These are phyloP conservation scores for Eutrema salsugineum DNA, from an alignment of 441 rosid species.

Conservation along the genomic window DNA sequence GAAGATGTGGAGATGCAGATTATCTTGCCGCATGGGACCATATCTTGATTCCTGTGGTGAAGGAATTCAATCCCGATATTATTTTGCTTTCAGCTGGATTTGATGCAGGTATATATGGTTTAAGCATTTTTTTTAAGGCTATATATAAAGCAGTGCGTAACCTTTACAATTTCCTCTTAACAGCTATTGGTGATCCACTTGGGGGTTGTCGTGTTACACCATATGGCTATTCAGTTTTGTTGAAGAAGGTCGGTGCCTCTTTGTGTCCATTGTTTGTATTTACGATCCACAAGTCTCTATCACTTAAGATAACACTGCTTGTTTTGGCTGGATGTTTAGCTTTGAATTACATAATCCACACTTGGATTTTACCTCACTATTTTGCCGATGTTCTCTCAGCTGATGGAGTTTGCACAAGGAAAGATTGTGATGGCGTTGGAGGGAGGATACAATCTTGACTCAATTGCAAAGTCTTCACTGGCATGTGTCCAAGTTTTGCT, in stretches of 20 bases:
- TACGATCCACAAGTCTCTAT: neutral
- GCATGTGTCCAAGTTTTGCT: slow-evolving; percentile 88
- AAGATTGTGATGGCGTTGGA: slow-evolving; percentile 85
- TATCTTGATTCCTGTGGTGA: slow-evolving; percentile 80
- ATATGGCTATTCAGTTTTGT: slow-evolving; percentile 77
- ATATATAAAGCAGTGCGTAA: neutral
- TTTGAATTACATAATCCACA: neutral
- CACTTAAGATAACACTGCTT: neutral
- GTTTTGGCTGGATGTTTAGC: neutral
- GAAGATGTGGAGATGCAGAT: slow-evolving; percentile 85
- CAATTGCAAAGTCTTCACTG: slow-evolving; percentile 78
- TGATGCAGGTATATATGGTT: slow-evolving; percentile 77
- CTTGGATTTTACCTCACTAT: neutral
- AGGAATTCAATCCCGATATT: slow-evolving; percentile 79
- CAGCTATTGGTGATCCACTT: slow-evolving; percentile 88
- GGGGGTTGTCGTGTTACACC: slow-evolving; percentile 93
- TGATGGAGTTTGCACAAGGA: slow-evolving; percentile 81
- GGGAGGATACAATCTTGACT: slow-evolving; percentile 92
- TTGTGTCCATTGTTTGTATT: neutral
- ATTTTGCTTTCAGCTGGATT: slow-evolving; percentile 89
- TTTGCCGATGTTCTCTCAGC: slow-evolving; percentile 35
- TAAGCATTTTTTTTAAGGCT: neutral
- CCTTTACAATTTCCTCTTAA: slow-evolving; percentile 6
- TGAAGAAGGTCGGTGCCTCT: slow-evolving; percentile 60
- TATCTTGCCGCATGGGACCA: slow-evolving; percentile 97